Conservation (phyloP, 805 yeast species). For the Ogataea dorogensis region DNA sequence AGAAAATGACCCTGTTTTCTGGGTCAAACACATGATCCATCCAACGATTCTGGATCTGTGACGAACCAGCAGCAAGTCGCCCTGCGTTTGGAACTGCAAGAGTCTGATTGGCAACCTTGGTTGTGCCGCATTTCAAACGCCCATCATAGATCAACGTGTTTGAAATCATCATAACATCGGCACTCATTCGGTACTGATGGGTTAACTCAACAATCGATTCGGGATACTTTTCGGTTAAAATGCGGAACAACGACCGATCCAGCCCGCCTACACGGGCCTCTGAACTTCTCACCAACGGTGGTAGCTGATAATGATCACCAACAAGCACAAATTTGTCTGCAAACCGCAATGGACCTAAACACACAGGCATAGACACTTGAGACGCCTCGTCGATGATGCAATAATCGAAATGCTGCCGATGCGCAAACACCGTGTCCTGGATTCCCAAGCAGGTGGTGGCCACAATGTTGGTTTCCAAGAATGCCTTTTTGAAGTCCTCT, state of each 20-base stretch:
- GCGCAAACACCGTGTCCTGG: conserved; percentile 55
- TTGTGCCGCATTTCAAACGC: conserved; percentile 71
- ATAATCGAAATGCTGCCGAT: conserved; percentile 68
- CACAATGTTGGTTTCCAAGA: conserved; percentile 64
- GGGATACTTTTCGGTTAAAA: conserved; percentile 71
- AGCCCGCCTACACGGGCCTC: conserved; percentile 66
- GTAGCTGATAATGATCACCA: conserved; percentile 95
- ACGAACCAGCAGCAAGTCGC: conserved; percentile 19
- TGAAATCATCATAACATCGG: conserved; percentile 80
- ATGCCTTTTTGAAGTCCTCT: conserved; percentile 46
- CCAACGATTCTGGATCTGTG: conserved; percentile 43
- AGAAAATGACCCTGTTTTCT: conserved; percentile 63
- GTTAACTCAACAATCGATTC: conserved; percentile 71
- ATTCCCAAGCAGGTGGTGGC: conserved; percentile 89
- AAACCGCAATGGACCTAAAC: conserved; percentile 80
- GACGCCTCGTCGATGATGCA: conserved; percentile 97
- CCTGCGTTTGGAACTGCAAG: conserved; percentile 48
- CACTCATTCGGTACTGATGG: conserved; percentile 89
- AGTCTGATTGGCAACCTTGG: conserved; percentile 55
- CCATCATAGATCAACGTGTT: conserved; percentile 78
- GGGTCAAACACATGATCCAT: conserved; percentile 53
- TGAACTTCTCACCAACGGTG: conserved; percentile 77
- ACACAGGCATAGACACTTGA: conserved; percentile 87
- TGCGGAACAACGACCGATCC: conserved; percentile 72
- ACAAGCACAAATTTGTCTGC: conserved; percentile 82